These are phyloP conservation scores for Melastoma malabathricum DNA, from an alignment of 345 rosid genomes.

Conservation along the genomic window DNA sequence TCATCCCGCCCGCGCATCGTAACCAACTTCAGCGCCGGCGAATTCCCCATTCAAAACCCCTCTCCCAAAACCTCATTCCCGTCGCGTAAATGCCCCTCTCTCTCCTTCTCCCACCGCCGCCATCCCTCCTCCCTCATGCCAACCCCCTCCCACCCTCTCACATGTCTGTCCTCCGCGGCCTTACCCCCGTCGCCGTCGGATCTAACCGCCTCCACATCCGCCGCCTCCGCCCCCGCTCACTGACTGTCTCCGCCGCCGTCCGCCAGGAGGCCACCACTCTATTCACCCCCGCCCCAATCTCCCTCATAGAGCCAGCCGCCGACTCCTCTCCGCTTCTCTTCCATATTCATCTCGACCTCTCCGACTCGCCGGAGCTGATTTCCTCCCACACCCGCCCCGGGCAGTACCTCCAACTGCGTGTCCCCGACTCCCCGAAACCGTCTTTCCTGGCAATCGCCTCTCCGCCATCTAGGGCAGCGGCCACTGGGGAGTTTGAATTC, in stretches of 20 bases:
- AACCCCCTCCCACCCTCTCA: constrained; percentile 34
- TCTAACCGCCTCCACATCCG: constrained; percentile 16
- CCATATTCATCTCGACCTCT: constrained; percentile 66
- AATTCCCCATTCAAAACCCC: too few species aligned
- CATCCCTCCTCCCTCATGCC: constrained; percentile 26
- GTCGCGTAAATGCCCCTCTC: constrained; percentile 5
- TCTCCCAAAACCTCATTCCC: too few species aligned
- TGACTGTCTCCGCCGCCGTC: constrained; percentile 40
- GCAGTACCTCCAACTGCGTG: constrained; percentile 82
- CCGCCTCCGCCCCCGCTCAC: constrained; percentile 31
- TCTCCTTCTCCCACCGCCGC: constrained; percentile 4
- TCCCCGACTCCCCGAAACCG: constrained; percentile 54
- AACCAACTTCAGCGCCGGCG: too few species aligned
- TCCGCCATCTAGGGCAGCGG: constrained; percentile 49
- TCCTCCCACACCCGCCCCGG: constrained; percentile 56
- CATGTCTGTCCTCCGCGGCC: constrained; percentile 65
- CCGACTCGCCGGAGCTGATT: constrained; percentile 59
- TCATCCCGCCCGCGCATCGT: too few species aligned
- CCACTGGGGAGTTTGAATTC: constrained; percentile 61
- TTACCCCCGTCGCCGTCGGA: constrained; percentile 16
- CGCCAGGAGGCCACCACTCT: constrained; percentile 54
- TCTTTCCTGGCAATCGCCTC: constrained; percentile 83
- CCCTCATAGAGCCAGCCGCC: constrained; percentile 47
- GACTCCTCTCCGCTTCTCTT: constrained; percentile 43
- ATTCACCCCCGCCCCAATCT: constrained; percentile 68